Base-by-base conservation (phyloP, 1,284 basidiomycete genomes). In the Pisolithus thermaeus region DNA sequence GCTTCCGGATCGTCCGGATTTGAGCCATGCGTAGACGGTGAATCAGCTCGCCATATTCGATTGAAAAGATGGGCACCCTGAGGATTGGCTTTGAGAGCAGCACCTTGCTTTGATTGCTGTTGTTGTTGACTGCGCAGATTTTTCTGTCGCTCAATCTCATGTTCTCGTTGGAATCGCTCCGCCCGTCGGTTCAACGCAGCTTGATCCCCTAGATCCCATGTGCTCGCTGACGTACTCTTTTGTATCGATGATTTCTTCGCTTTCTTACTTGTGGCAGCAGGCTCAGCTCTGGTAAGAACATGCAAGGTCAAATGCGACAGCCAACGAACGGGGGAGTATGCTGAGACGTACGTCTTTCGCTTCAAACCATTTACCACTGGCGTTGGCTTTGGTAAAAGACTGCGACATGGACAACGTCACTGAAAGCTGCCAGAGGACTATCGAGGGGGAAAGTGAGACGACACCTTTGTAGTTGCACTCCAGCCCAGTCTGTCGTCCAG, bases 401-500 rank as follows among this genome's bases (percentile, higher is more conserved):
- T 91, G 14, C 11, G 16, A 66, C 46, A 57, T 49, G 40, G 49
- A 50, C 46, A 51, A 51, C 51, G 61, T 68, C 56, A 66, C 59
- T 53, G 51, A 55, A 49, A 53, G 49, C 56, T 58, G 51, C 48
- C 54, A 51, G 46, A 25, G 30, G 49, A 47, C 49, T 37, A 25
- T 32, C 16, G 53, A 16, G 36, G 6, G 38, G 27, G 39, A 32
- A 14, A 50, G 37, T 50, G 45, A 51, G 50, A 61, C 51, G 52
- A 56, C 53, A 90, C 88, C 84, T 87, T 76, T 89, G 78, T 55
- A 96, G 75, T 70, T 92, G 86, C 39, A 90, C 79, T 40, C 78
- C 83, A 27, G 77, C 71, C 92, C 92, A 96, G 68, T 96, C 91
- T 50, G 86, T 93, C 30, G 87, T 89, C 85, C 90, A 91, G 36